Base-by-base conservation (phyloP, 192 early-diverging fungal species). In the Backusella circina region DNA sequence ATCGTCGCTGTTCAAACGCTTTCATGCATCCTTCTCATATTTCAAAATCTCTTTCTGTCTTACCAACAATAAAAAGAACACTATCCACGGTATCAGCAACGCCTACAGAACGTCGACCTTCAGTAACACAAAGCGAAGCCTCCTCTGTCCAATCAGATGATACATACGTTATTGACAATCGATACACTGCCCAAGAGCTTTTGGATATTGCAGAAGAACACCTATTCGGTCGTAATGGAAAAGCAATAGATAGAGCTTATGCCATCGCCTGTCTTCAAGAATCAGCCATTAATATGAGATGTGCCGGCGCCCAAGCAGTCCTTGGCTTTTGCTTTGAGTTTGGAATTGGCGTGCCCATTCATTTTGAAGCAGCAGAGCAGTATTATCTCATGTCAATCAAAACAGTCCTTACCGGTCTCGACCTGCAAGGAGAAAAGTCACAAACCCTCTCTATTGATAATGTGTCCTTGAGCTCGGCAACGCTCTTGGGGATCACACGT, bases 251-350 rank as follows among this genome's bases (percentile, higher is more conserved):
- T 70, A 44, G 65, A 21, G 9, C 28, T 8, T 54, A 65, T 38
- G 71, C 79, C 8, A 69, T 75, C 31, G 36, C 61, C 41, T 69
- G 69, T 50, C 51, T 71, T 37, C 38, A 65, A 76, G 47, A 68
- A 44, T 86, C 92, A 37, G 67, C 86, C 6, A 65, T 77, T 31
- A 51, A 79, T 26, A 77, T 78, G 26, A 6, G 38, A 41, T 84
- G 87, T 47, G 16, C 79, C 12, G 82, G 85, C n/a, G 86, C 88
- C 36, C 83, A 91, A 69, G 91, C 92, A 0, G 74, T 94, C 2
- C 80, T 95, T 5, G 95, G 89, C 8, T 95, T 96, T 75, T 94
- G 93, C 76, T 91, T 90, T 84, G 95, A 96, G 75, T 96, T 96
- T 84, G 94, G 91, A 15, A 77, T 96, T 8, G 95, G 95, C 3